Percentiles rank a stretch among this genome's conserved stretches.
Conservation (phyloP, 2,329 filamentous ascomycete genomes). For the Sordariomycetes sp. region DNA sequence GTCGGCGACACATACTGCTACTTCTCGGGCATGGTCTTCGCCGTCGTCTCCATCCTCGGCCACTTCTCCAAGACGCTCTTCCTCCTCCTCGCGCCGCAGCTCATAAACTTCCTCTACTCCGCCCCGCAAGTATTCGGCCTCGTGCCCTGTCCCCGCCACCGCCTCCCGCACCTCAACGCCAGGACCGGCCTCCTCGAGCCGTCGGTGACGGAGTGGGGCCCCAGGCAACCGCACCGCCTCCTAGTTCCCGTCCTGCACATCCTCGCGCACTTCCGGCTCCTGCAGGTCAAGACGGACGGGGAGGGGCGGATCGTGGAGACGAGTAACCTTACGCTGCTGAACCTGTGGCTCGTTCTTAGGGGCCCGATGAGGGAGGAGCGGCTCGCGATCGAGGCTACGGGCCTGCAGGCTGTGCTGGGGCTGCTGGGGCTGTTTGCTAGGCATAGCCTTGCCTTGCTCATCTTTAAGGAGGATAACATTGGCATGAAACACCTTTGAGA, state of each 20-base stretch:
- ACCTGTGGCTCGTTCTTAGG: constrained; percentile 92
- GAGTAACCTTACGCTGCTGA: constrained; percentile 85
- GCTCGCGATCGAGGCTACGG: constrained; percentile 65
- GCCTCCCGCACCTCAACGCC: constrained; percentile 78
- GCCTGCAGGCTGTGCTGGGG: constrained; percentile 65
- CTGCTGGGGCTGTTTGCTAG: constrained; percentile 74
- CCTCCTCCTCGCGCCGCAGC: constrained; percentile 81
- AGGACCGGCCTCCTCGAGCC: constrained; percentile 76
- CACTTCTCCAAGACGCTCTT: constrained; percentile 97
- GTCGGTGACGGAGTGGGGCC: constrained; percentile 64
- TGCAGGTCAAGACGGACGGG: constrained; percentile 54
- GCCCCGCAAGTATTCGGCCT: constrained; percentile 81
- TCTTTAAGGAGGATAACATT: constrained; percentile 85
- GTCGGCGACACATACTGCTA: constrained; percentile 99
- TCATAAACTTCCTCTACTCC: constrained; percentile 95
- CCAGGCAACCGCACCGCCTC: constrained; percentile 50
- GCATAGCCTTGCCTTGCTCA: constrained; percentile 71
- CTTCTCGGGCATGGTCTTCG: constrained; percentile 98
- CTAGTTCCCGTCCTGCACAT: constrained; percentile 53
- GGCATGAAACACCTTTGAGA: constrained; percentile 19
- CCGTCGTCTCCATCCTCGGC: constrained; percentile 88
- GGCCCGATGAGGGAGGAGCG: constrained; percentile 81
- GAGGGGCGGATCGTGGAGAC: constrained; percentile 63
- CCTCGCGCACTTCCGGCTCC: constrained; percentile 52
- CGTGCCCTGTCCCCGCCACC: constrained; percentile 84